Conservation (phyloP, 2,329 filamentous ascomycete species). For the Fusarium sp. region DNA sequence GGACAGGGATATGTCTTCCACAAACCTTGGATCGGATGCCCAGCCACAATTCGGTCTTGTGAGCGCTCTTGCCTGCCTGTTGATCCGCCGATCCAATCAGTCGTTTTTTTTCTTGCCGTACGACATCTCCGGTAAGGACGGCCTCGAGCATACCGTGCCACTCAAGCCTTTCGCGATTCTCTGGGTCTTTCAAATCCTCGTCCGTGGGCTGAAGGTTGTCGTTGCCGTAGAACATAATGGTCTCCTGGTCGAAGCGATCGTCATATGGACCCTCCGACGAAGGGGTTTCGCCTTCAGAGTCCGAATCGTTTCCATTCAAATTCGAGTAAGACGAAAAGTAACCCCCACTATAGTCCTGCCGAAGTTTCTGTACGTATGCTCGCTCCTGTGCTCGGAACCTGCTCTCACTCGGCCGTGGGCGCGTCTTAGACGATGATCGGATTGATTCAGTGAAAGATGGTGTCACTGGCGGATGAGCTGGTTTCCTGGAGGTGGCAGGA, state of each 20-base stretch:
- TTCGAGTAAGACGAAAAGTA: constrained; percentile 77
- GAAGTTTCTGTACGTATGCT: constrained; percentile 91
- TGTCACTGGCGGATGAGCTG: constrained; percentile 51
- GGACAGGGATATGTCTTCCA: constrained; percentile 83
- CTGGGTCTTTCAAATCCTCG: constrained; percentile 88
- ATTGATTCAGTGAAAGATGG: constrained; percentile 56
- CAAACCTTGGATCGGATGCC: constrained; percentile 85
- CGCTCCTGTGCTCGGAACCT: constrained; percentile 76
- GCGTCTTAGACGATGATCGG: constrained; percentile 63
- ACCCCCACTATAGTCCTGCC: constrained; percentile 71
- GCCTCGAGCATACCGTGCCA: constrained; percentile 99
- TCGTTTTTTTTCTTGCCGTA: constrained; percentile 97
- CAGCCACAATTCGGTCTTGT: constrained; percentile 86
- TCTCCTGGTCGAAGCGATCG: constrained; percentile 89
- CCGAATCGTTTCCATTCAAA: constrained; percentile 77
- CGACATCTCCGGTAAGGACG: constrained; percentile 94
- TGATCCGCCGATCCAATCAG: constrained; percentile 79
- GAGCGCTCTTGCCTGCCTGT: constrained; percentile 68
- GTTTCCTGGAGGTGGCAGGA: constrained; percentile 67
- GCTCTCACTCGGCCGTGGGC: constrained; percentile 56
- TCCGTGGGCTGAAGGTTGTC: constrained; percentile 88
- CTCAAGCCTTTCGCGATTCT: constrained; percentile 89
- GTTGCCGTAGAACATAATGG: constrained; percentile 90
- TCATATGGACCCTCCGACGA: constrained; percentile 86
- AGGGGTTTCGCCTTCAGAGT: constrained; percentile 90